Percentiles rank a stretch among this genome's conserved stretches.
phyloP scores from a whole-genome alignment of 306 rosid genomes.

The Cyamopsis tetragonoloba region DNA sequence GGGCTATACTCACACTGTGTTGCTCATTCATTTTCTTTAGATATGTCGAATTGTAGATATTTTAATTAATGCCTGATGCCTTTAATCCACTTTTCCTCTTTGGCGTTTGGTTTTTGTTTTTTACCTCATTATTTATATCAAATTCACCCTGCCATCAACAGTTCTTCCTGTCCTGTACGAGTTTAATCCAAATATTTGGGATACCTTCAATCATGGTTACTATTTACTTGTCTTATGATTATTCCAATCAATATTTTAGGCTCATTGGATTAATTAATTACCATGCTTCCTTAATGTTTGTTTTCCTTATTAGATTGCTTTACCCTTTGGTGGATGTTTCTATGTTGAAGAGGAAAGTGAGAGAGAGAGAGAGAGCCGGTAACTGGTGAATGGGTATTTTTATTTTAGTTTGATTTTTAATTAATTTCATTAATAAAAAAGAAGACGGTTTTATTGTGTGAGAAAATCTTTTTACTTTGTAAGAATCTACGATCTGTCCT shows the following conservation, averaged over 20 bases:
- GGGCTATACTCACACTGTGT: not conserved
- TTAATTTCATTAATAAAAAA: too few species aligned
- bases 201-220: not conserved
- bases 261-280: too few species aligned
- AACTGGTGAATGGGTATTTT: not conserved
- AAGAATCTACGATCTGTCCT: slow-evolving; percentile 24
- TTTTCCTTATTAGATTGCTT: not conserved
- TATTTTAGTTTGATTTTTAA: not conserved
- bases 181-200: not conserved
- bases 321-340: not conserved
- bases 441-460: not conserved
- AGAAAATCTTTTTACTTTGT: slow-evolving; percentile 10
- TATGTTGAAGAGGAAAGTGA: not conserved
- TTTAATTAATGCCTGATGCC: not conserved
- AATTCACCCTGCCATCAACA: not conserved
- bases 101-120: not conserved
- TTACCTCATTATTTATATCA: not conserved
- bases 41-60: not conserved
- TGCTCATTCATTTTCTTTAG: not conserved
- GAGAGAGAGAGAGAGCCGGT: not conserved
- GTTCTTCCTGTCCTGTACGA: not conserved
- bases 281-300: not conserved
- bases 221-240: not conserved
- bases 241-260: not conserved
- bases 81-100: not conserved